These are phyloP conservation scores for Neopestalotiopsis rosae DNA, from an alignment of 2,329 filamentous ascomycete genomes.

Conservation along the genomic window DNA sequence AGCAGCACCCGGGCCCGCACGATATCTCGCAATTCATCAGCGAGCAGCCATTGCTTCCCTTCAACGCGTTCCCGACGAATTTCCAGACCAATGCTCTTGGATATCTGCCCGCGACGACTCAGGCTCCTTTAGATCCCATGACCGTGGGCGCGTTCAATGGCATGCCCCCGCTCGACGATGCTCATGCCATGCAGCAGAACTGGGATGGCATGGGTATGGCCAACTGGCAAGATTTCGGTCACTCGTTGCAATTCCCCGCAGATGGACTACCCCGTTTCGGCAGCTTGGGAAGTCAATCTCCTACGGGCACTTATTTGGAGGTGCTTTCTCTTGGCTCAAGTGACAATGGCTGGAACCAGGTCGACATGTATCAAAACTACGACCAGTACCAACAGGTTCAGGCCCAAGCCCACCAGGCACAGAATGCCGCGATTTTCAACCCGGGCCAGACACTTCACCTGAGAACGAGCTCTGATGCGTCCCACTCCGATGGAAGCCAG, in stretches of 20 bases:
- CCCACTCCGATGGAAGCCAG: slow-evolving; percentile 69
- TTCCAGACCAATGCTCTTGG: slow-evolving; percentile 63
- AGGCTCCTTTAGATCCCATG: slow-evolving; percentile 67
- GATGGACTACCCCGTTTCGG: slow-evolving; percentile 49
- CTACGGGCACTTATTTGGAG: slow-evolving; percentile 82
- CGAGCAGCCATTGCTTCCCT: slow-evolving; percentile 61
- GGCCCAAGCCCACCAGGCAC: slow-evolving; percentile 46
- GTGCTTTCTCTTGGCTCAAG: slow-evolving; percentile 83
- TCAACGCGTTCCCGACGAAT: slow-evolving; percentile 55
- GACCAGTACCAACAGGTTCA: slow-evolving; percentile 63
- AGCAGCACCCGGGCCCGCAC: slow-evolving; percentile 48
- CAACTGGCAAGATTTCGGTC: slow-evolving; percentile 82
- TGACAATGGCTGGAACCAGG: slow-evolving; percentile 85
- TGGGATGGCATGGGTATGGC: slow-evolving; percentile 69
- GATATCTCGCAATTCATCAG: slow-evolving; percentile 61
- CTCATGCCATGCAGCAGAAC: slow-evolving; percentile 58
- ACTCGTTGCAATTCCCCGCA: slow-evolving; percentile 54
- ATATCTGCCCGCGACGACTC: slow-evolving; percentile 66
- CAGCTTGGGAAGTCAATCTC: slow-evolving; percentile 67
- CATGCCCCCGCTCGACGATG: slow-evolving; percentile 62
- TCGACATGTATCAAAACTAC: slow-evolving; percentile 77
- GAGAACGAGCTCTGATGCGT: slow-evolving; percentile 85
- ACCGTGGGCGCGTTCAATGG: slow-evolving; percentile 61
- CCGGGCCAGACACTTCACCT: slow-evolving; percentile 89
- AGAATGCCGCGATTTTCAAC: slow-evolving; percentile 81